Evolutionary conservation across 805 yeast genomes (phyloP), one percentile per base, ranked within the genome.

Genomic region (Ogataea trehalophila): DNA sequence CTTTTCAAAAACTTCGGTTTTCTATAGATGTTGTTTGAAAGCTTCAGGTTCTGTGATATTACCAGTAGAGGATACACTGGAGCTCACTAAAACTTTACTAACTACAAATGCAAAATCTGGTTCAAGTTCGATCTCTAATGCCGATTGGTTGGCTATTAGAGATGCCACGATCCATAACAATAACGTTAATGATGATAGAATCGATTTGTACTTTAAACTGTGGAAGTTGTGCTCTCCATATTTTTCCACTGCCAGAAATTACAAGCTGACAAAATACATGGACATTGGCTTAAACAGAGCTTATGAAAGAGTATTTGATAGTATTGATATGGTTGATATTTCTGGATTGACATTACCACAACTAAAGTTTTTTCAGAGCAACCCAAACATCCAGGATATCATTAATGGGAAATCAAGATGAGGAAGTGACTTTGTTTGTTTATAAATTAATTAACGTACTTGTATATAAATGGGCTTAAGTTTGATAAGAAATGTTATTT

Each of bases 101-200:
- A 48, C 52, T 39, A 72, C 78, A 46, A 81, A 81, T 47, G 76
- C 74, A 39, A 68, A 61, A 44, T 69, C 69, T 47, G 79, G 80
- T 7, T 76, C 76, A 53, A 65, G 63, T 22, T 80, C 77, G 59
- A 81, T 87, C 51, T 87, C 89, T 9, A 80, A 80, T 61, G 92
- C 94, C 14, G 92, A 87, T 67, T 86, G 92, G 92, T 84, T 87
- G 42, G 86, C 92, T 3, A 67, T 87, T 47, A 78, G 91, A 69
- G 90, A 83, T 63, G 87, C 92, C n/a, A 85, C 94, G 5, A 71
- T 80, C 39, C 66, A 69, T 44, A 71, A 81, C 4, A 47, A 53
- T 1, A 58, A 60, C 13, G 66, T 62, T 42, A 48, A 55, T 3
- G 48, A 70, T 5, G 74, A 71, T 26, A 75, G 85, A 61, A 71